Evolutionary conservation across 371 early-diverging fungal genomes (phyloP).

Genomic region (Coemansia sp.): DNA sequence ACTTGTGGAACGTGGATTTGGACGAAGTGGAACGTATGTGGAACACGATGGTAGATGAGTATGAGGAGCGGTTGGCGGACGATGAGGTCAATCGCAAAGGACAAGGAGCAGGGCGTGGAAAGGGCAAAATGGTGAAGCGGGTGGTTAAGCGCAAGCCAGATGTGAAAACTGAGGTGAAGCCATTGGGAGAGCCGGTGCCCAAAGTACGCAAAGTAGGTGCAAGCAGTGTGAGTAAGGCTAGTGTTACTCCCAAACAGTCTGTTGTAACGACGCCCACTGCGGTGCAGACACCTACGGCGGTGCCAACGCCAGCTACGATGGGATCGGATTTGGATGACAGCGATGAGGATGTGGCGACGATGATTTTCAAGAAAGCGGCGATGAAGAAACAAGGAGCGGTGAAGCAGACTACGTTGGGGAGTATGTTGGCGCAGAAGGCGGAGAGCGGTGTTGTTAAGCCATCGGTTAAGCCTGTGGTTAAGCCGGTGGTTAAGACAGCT

Average conservation of each 20-base stretch:
- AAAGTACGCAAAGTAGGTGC: conserved; percentile 11
- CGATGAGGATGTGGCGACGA: conserved; percentile 40
- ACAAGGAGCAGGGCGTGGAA: conserved; percentile 31
- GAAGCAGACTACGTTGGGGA: conserved; percentile 22
- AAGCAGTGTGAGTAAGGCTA: neutral
- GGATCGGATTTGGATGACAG: conserved; percentile 48
- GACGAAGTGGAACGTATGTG: conserved; percentile 74
- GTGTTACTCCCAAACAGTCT: neutral
- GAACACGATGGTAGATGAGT: conserved; percentile 58
- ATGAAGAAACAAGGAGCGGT: conserved; percentile 37
- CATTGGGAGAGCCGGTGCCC: neutral
- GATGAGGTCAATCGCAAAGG: conserved; percentile 37
- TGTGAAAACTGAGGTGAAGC: conserved; percentile 7
- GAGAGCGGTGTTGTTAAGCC: conserved; percentile 9
- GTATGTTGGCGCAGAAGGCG: conserved; percentile 1
- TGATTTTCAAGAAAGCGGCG: conserved; percentile 41
- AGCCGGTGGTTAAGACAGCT: conserved; percentile 9
- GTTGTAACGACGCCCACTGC: too few species aligned
- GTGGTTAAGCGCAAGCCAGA: conserved; percentile 17
- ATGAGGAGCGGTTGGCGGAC: conserved; percentile 33
- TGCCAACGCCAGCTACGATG: conserved; percentile 3
- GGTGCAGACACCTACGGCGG: neutral
- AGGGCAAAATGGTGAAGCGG: conserved; percentile 1
- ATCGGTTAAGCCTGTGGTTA: neutral
- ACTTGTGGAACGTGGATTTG: conserved; percentile 93